Conservation (phyloP, 768 basidiomycete species). For the Flagelloscypha sp. region DNA sequence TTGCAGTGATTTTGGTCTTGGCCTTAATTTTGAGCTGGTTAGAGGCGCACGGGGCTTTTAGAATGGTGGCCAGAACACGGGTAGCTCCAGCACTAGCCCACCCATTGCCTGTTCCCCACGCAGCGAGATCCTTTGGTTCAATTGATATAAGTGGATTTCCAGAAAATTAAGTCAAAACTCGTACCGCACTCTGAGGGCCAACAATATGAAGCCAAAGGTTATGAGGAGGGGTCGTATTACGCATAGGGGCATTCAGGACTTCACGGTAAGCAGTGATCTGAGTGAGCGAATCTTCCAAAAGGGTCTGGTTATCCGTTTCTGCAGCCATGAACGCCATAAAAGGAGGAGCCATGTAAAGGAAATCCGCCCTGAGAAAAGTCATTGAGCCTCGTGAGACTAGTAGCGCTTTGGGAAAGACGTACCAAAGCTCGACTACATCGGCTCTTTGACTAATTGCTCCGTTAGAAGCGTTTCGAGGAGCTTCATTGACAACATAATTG, state of each 20-base stretch:
- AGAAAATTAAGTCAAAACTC: too few species aligned
- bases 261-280: constrained; percentile 44
- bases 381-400: background rate
- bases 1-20: constrained; percentile 25
- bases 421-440: constrained; percentile 45
- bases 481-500: constrained; percentile 31
- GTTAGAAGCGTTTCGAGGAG: constrained; percentile 30
- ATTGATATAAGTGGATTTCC: too few species aligned
- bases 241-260: constrained; percentile 22
- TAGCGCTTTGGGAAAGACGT: constrained; percentile 6
- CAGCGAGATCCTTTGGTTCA: constrained; percentile 34
- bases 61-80: constrained; percentile 46
- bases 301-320: constrained; percentile 18
- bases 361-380: constrained; percentile 36
- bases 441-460: constrained; percentile 52
- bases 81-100: constrained; percentile 70
- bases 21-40: constrained; percentile 15
- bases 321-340: constrained; percentile 51
- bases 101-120: constrained; percentile 52
- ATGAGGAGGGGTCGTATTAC: too few species aligned
- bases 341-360: constrained; percentile 47
- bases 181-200: constrained; percentile 25
- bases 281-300: constrained; percentile 35
- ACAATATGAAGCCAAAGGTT: constrained; percentile 26
- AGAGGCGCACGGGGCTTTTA: constrained; percentile 24